Base-by-base conservation (phyloP, 2,329 filamentous ascomycete species). In the Fusarium sp. region DNA sequence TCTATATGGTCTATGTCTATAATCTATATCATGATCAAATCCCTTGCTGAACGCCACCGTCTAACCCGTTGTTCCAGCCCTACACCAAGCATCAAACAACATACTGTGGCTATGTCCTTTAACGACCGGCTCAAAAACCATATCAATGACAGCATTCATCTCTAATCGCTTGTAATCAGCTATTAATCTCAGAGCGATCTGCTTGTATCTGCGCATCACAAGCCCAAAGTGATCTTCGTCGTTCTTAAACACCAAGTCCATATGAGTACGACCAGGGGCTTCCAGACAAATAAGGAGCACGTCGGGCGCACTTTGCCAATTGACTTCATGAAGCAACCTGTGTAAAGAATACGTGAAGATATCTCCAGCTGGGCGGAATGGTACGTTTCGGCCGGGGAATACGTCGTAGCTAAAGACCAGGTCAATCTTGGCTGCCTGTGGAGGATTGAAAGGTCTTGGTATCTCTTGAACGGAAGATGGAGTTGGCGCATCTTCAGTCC, bases 401-500 rank as follows among this genome's bases (percentile, higher is more conserved):
- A 27, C n/a, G 7, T 69, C 55, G 2, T 66, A 55, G 16, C 55
- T 69, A 11, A 61, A 16, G 16, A 54, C 21, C 4, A 68, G 5
- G 1, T 46, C 14, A 25, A 66, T 25, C 14, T 27, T 25, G 32
- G 32, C 13, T 6, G n/a, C 5, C 1, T 11, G 16, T 1, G 12
- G 3, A 0, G 27, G 27, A 4, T 4, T 37, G 10, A 40, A 21
- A 4, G 5, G 10, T 2, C 32, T 46, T 32, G 45, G 32, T 23
- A 9, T 28, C 2, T 21, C 23, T 5, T 28, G 34, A 2, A 32
- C 9, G 0, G 65, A 49, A 2, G 7, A n/a, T 7, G 37, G 50
- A 10, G 28, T 48, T 8, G 32, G 2, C 2, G n/a, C 13, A 3
- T 16, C 32, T 9, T 51, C 49, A 41, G 7, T 32, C 0, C 20